These are phyloP conservation scores for Capsicum baccatum DNA, from an alignment of 257 asterid genomes.

Conservation along the genomic window DNA sequence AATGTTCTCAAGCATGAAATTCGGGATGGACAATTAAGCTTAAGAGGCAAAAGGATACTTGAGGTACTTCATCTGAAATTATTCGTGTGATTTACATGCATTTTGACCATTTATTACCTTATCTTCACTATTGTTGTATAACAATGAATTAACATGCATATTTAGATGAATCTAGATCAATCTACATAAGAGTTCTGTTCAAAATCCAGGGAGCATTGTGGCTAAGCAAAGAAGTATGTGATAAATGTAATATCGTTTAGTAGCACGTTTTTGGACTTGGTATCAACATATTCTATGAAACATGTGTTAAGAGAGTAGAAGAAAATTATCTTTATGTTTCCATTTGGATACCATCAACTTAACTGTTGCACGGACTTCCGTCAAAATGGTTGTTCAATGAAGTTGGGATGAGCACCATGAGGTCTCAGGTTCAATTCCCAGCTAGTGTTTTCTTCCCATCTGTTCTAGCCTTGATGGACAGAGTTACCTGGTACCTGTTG, in stretches of 20 bases:
- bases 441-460: too few relatives aligned
- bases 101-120: neutral
- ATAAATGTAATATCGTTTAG: constrained; percentile 9
- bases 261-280: constrained; percentile 4
- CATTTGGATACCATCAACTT: neutral
- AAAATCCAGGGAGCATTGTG: neutral
- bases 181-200: neutral
- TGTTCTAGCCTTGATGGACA: too few relatives aligned
- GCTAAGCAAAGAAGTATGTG: constrained; percentile 20
- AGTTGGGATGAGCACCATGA: too few relatives aligned
- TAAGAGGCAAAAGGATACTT: constrained; percentile 47
- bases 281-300: neutral
- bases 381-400: neutral
- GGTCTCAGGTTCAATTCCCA: too few relatives aligned
- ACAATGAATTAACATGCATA: constrained; percentile 2
- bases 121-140: constrained; percentile 3
- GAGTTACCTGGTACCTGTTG: too few relatives aligned
- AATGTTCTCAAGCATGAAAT: constrained; percentile 51
- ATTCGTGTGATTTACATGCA: neutral
- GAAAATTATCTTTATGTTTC: constrained; percentile 10
- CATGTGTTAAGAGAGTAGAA: neutral
- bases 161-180: constrained; percentile 5
- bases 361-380: neutral
- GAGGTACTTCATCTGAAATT: constrained; percentile 36
- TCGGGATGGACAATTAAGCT: constrained; percentile 49